Percentiles rank a stretch among this genome's conserved stretches.
phyloP scores from a whole-genome alignment of 1,139 yeast genomes.

The Hyphopichia wangnamkhiaoensis region DNA sequence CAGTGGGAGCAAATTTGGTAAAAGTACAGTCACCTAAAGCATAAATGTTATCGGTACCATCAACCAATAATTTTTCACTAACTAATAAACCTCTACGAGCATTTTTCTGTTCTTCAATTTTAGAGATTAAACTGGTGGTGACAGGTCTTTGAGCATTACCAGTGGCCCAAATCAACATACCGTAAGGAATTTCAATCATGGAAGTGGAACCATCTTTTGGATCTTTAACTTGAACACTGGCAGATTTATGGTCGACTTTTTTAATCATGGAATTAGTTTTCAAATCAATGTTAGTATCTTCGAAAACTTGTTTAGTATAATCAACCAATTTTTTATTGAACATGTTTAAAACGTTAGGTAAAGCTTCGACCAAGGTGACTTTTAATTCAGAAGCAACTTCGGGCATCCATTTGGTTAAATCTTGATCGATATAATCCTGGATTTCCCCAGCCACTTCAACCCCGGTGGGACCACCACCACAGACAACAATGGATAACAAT shows the following conservation, averaged over 20 bases:
- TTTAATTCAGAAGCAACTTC: conserved; percentile 77
- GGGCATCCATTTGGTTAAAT: conserved; percentile 86
- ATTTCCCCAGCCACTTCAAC: conserved; percentile 95
- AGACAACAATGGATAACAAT: conserved; percentile 79
- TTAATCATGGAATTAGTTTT: conserved; percentile 86
- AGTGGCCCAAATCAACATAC: conserved; percentile 94
- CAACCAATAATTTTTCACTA: conserved; percentile 77
- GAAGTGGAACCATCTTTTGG: conserved; percentile 61
- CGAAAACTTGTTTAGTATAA: conserved; percentile 81
- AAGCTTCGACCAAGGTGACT: conserved; percentile 85
- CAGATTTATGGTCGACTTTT: conserved; percentile 68
- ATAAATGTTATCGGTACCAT: conserved; percentile 81
- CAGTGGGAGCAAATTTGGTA: conserved; percentile 92
- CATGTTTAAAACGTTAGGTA: conserved; percentile 87
- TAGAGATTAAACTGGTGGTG: conserved; percentile 63
- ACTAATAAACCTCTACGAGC: conserved; percentile 89
- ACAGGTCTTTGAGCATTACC: conserved; percentile 91
- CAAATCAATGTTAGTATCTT: conserved; percentile 75
- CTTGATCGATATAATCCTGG: conserved; percentile 92
- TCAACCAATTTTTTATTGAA: conserved; percentile 82
- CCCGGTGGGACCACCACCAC: conserved; percentile 98
- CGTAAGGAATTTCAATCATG: conserved; percentile 71
- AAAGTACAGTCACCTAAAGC: conserved; percentile 95
- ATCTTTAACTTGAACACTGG: conserved; percentile 70
- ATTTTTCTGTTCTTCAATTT: conserved; percentile 78